phyloP scores from a whole-genome alignment of 2,329 filamentous ascomycete genomes.

The Claviceps citrina region DNA sequence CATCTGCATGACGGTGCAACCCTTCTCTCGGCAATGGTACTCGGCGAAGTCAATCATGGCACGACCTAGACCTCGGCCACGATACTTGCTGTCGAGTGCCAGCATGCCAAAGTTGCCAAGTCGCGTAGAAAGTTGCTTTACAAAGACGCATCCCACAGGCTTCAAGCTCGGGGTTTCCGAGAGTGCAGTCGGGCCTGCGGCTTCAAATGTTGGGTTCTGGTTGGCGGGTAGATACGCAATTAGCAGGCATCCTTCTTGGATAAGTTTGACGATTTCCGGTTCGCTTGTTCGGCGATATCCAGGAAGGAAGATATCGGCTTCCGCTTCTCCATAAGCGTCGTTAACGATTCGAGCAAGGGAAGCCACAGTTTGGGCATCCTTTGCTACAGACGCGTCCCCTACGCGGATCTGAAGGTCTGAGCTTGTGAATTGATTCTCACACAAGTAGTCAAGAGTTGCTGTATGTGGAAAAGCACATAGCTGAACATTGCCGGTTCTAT shows the following conservation, averaged over 20 bases:
- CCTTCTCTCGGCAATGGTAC: conserved; percentile 11
- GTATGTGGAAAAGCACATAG: too few species aligned
- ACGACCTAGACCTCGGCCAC: conserved; percentile 13
- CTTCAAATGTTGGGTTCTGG: neutral
- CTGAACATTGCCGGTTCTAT: too few species aligned
- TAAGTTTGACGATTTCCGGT: conserved; percentile 10
- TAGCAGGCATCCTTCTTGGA: conserved; percentile 12
- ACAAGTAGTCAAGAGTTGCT: too few species aligned
- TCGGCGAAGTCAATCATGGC: conserved; percentile 15
- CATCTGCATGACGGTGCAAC: conserved; percentile 16
- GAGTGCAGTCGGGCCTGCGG: neutral
- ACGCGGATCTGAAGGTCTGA: conserved; percentile 10
- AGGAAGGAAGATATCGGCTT: conserved; percentile 13
- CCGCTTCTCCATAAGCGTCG: conserved; percentile 12
- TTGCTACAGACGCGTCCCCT: conserved; percentile 8
- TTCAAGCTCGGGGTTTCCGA: neutral
- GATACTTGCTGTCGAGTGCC: conserved; percentile 11
- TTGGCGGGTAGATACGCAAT: conserved; percentile 9
- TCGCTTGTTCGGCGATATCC: conserved; percentile 14
- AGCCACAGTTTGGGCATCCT: conserved; percentile 8
- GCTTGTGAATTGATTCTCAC: too few species aligned
- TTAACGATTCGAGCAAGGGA: conserved; percentile 14
- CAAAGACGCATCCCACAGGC: conserved; percentile 14
- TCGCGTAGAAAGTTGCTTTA: conserved; percentile 10
- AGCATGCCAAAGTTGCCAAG: conserved; percentile 17